These are phyloP conservation scores for Dacryopinax primogenitus DNA, from an alignment of 768 basidiomycete species.

Conservation along the genomic window DNA sequence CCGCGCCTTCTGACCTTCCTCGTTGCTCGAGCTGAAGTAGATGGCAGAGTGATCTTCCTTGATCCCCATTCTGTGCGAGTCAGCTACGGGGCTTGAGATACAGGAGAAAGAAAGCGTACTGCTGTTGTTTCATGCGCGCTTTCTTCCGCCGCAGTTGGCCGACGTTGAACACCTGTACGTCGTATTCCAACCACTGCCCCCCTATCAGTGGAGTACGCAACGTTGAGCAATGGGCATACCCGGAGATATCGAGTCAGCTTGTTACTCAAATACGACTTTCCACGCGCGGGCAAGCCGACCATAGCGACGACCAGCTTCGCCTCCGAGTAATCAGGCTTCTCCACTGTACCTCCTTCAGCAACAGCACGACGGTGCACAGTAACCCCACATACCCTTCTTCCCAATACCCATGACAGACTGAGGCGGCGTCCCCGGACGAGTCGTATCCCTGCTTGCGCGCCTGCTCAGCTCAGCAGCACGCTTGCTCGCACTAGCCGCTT, in stretches of 20 bases:
- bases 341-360: constrained; percentile 38
- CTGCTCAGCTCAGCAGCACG: constrained; percentile 57
- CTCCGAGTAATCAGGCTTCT: constrained; percentile 96
- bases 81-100: neutral
- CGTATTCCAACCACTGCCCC: constrained; percentile 89
- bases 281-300: constrained; percentile 96
- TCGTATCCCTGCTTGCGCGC: constrained; percentile 53
- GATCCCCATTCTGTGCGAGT: constrained; percentile 48
- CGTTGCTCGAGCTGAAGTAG: constrained; percentile 82
- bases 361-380: too few relatives aligned
- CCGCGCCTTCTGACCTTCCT: constrained; percentile 57
- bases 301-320: constrained; percentile 97
- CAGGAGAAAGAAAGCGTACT: constrained; percentile 32
- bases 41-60: constrained; percentile 82
- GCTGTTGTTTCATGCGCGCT: constrained; percentile 64
- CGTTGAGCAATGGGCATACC: constrained; percentile 34
- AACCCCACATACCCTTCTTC: constrained; percentile 50
- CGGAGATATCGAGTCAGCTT: constrained; percentile 93
- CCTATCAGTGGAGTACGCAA: constrained; percentile 13
- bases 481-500: constrained; percentile 17
- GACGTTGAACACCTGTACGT: constrained; percentile 96
- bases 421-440: constrained; percentile 65
- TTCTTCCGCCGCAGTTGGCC: constrained; percentile 83
- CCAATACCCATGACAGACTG: constrained; percentile 79
- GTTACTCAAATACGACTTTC: constrained; percentile 96